Percentiles rank a stretch among this genome's conserved stretches.
phyloP scores from a whole-genome alignment of 1,284 basidiomycete genomes.

The Trametes versicolor region DNA sequence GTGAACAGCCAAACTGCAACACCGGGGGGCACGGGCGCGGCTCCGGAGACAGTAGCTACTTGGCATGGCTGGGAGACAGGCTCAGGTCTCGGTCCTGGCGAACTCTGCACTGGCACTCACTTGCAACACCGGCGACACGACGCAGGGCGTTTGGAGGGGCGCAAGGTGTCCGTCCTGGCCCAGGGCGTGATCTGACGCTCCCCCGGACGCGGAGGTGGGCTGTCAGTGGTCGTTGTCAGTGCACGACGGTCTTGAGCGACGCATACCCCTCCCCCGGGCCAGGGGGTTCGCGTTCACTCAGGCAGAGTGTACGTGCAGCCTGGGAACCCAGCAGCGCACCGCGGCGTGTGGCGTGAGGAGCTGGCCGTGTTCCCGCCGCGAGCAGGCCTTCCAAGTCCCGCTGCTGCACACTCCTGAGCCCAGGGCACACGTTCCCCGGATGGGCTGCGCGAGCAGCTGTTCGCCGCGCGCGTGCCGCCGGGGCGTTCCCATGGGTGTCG shows the following conservation, averaged over 20 bases:
- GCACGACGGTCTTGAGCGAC: too few species aligned
- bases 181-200: too few species aligned
- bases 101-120: neutral
- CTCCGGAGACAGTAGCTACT: neutral
- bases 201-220: too few species aligned
- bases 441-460: neutral
- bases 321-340: neutral
- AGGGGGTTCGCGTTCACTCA: too few species aligned
- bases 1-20: neutral
- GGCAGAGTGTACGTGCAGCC: neutral
- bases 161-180: too few species aligned
- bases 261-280: too few species aligned
- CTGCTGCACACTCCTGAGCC: neutral
- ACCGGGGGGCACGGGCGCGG: neutral
- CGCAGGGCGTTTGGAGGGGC: neutral
- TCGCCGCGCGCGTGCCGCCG: neutral
- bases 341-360: conserved; percentile 3
- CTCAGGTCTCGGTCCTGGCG: conserved; percentile 4
- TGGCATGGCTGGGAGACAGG: conserved; percentile 7
- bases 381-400: too few species aligned
- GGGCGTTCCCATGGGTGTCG: neutral
- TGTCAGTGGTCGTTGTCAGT: too few species aligned
- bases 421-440: conserved; percentile 2
- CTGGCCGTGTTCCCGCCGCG: neutral
- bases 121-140: neutral